Evolutionary conservation across 257 asterid genomes (phyloP), one percentile per base, ranked within the genome.

Genomic region (Capsicum pubescens): DNA sequence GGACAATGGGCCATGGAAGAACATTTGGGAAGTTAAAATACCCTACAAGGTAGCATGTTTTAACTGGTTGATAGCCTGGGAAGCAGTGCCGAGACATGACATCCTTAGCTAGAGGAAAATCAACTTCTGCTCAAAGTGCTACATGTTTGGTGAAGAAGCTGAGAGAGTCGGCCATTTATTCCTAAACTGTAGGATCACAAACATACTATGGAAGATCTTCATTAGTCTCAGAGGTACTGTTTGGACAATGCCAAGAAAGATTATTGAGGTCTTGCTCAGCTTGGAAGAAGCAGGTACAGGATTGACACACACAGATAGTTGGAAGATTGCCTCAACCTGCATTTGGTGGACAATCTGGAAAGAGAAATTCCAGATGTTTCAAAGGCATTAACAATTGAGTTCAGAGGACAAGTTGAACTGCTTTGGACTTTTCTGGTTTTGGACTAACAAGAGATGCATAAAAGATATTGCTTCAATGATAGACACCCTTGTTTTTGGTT

Each of bases 191-290:
- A 35, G 5, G 72, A 66, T 66, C n/a, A 3, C 48, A 35, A 10
- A 66, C 72, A 66, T 35, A 48, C n/a, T 66, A 14, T 35, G 46
- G n/a, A 13, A 35, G 48, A 66, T 66, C 48, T 13, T 66, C 19
- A 66, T 35, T 66, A 66, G 19, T 7, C 72, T 66, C 15, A 66
- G 72, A 32, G n/a, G 10, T 13, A 64, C 12, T 32, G 46, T 32
- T 64, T 32, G 71, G 71, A 32, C 10, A 35, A 66, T 66, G 72
- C 72, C 72, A 35, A 66, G 15, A 9, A 66, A 66, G 48, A 35
- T 66, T 35, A 66, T 17, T 32, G 48, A 13, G n/a, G 72, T 66
- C 72, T 66, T 66, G 72, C n/a, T 35, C n/a, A 66, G 72, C 72
- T 6, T 19, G 72, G 46, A 32, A 35, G 72, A 35, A 35, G 72